These are phyloP conservation scores for Exophiala lecanii-corni DNA, from an alignment of 2,329 filamentous ascomycete genomes.

Conservation along the genomic window DNA sequence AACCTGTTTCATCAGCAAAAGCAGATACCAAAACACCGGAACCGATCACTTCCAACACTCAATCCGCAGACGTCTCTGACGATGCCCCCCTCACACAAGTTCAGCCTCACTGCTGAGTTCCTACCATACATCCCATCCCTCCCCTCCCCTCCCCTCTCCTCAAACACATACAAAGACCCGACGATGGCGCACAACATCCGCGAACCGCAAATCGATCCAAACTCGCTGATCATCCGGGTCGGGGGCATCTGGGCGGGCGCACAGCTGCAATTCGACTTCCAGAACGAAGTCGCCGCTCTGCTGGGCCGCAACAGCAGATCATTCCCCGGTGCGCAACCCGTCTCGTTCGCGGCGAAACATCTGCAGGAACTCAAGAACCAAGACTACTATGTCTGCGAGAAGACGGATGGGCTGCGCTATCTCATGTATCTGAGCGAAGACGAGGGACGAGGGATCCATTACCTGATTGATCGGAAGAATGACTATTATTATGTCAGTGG, in stretches of 20 bases:
- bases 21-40: no score
- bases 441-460: conserved; percentile 61
- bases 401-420: conserved; percentile 93
- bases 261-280: conserved; percentile 59
- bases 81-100: background rate
- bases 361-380: conserved; percentile 72
- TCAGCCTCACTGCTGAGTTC: background rate
- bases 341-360: conserved; percentile 81
- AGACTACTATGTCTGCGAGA: conserved; percentile 98
- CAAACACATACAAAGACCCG: no score
- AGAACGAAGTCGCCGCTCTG: conserved; percentile 67
- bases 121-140: conserved; percentile 2
- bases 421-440: conserved; percentile 76
- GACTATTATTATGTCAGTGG: conserved; percentile 83
- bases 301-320: conserved; percentile 59
- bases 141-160: background rate
- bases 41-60: background rate
- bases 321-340: conserved; percentile 91
- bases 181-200: conserved; percentile 1
- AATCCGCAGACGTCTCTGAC: background rate
- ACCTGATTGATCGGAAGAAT: conserved; percentile 96
- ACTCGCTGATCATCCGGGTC: conserved; percentile 18
- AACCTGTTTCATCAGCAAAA: no score
- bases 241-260: conserved; percentile 59
- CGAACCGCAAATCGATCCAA: conserved; percentile 11